Conservation (phyloP, 108 stramenopile genomes). For the Parietichytrium sp. region DNA sequence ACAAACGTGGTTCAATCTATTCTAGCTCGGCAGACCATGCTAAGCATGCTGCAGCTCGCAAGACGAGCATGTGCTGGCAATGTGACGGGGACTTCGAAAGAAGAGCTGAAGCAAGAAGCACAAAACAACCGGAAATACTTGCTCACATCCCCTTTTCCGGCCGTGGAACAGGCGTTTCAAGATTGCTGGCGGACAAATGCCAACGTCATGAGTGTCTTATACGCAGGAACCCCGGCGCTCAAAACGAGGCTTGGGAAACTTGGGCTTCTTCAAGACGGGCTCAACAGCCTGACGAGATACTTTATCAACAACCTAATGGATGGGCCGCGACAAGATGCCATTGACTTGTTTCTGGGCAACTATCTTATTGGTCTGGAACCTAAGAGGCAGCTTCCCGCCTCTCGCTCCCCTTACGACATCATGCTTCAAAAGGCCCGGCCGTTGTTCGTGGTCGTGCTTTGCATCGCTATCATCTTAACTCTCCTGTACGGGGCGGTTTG, state of each 20-base stretch:
- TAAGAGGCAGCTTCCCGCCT: too few species aligned
- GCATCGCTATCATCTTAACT: too few species aligned
- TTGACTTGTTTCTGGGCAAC: conserved; percentile 80
- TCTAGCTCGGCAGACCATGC: conserved; percentile 72
- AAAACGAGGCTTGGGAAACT: conserved; percentile 78
- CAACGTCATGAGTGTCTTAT: conserved; percentile 81
- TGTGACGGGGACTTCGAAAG: conserved; percentile 33
- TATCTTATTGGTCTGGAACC: too few species aligned
- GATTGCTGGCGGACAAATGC: conserved; percentile 84
- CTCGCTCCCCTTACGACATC: too few species aligned
- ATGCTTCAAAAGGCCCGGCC: too few species aligned
- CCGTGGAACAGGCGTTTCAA: conserved; percentile 74
- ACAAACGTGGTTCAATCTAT: conserved; percentile 96
- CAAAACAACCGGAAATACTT: conserved; percentile 50
- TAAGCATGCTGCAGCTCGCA: conserved; percentile 54
- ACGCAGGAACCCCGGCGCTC: conserved; percentile 88
- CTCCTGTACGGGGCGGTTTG: too few species aligned
- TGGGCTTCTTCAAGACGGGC: conserved; percentile 87
- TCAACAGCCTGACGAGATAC: conserved; percentile 58
- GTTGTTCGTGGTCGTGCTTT: too few species aligned
- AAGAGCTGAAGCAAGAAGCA: conserved; percentile 48
- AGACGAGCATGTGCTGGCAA: conserved; percentile 2
- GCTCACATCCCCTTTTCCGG: conserved; percentile 64
- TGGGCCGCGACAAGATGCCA: conserved; percentile 88
- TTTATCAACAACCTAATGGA: conserved; percentile 93